Evolutionary conservation across 73 alveolate species (phyloP).

Genomic region (Paramecium octaurelia): DNA sequence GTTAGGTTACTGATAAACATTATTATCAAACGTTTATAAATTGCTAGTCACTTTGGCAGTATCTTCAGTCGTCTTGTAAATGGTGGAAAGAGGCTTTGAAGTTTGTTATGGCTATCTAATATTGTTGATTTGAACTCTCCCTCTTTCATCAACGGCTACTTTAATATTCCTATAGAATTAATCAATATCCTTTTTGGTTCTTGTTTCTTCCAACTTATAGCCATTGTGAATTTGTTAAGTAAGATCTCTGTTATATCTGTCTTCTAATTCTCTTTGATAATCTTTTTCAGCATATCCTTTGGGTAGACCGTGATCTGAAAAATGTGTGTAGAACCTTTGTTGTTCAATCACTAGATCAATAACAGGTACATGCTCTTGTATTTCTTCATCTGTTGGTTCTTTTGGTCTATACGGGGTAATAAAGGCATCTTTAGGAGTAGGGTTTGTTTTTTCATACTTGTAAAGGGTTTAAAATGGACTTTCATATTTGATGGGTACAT

Average conservation of each 20-base stretch:
- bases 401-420: neutral
- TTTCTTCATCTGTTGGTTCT: constrained; percentile 17
- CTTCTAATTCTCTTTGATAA: neutral
- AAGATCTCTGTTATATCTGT: neutral
- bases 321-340: neutral
- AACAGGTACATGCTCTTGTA: neutral
- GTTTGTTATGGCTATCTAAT: neutral
- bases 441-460: neutral
- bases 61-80: neutral
- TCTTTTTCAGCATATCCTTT: neutral
- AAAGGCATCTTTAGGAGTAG: constrained; percentile 14
- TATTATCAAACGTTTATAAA: neutral
- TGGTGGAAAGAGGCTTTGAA: neutral
- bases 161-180: neutral
- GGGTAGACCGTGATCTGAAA: neutral
- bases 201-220: neutral
- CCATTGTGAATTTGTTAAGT: neutral
- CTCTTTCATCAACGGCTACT: neutral
- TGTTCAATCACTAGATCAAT: neutral
- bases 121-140: neutral
- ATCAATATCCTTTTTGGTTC: neutral
- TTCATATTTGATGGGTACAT: neutral
- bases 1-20: neutral
- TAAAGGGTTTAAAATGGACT: neutral
- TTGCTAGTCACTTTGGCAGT: neutral